Evolutionary conservation across 805 yeast genomes (phyloP), one percentile per base, ranked within the genome.

Genomic region (Ogataea corticis): DNA sequence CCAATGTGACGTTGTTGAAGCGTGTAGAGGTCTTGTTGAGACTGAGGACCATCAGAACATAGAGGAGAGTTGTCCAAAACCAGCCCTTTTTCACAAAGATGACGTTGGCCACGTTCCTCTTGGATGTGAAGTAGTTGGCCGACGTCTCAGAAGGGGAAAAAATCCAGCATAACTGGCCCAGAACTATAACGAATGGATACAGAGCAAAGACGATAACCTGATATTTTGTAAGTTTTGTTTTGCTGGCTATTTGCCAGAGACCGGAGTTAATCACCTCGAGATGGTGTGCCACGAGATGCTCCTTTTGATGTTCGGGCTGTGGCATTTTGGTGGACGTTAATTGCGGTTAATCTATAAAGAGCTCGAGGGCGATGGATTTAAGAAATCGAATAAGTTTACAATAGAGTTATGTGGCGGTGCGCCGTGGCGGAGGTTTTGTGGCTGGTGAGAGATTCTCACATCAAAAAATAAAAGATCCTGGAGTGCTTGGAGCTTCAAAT

Each of bases 81-180:
- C 98, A 94, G 2, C 97, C 98, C 19, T 74, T 75, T 58, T 92
- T 94, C 31, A 92, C 97, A 61, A 94, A 87, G 6, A 76, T 38
- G 16, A 74, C 75, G 64, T 92, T 92, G 49, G 91, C 59, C 14
- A 89, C 27, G 59, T 88, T 89, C 41, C 77, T 73, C 66, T 87
- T 89, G 45, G 81, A 71, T 41, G 77, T 76, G 63, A 72, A 77
- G 64, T 75, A 76, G 52, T 74, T 71, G 65, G 71, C 63, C 23
- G 75, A 70, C 46, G 71, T 73, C 41, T 74, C 81, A 14, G 59
- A 47, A 15, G 76, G 77, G 5, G 82, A 69, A 19, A 68, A 55
- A 18, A 60, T 48, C 54, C 73, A 75, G 14, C 79, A 67, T 12
- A 81, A 27, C 46, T 80, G 80, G 0, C 87, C 88, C 29, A 75